These are phyloP conservation scores for Peterozyma xylosa DNA, from an alignment of 805 yeast genomes.

Conservation along the genomic window DNA sequence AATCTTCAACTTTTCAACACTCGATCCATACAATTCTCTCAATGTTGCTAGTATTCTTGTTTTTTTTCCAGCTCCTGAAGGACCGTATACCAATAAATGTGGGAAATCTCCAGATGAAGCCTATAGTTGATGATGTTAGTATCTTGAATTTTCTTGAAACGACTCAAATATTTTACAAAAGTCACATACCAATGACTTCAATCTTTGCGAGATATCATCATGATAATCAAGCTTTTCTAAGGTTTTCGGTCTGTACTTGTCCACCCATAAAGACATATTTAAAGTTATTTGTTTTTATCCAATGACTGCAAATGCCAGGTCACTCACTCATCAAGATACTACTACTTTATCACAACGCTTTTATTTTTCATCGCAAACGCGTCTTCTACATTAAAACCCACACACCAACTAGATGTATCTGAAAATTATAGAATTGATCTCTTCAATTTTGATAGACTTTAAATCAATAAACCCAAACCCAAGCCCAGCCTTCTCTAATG, in stretches of 20 bases:
- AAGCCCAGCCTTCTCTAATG: too few relatives aligned
- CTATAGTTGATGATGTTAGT: constrained; percentile 8
- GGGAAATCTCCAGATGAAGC: constrained; percentile 82
- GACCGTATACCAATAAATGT: constrained; percentile 87
- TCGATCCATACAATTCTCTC: constrained; percentile 73
- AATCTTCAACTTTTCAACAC: constrained; percentile 77
- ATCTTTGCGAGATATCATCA: constrained; percentile 49
- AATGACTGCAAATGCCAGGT: too few relatives aligned
- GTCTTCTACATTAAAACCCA: too few relatives aligned
- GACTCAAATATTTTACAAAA: constrained; percentile 7
- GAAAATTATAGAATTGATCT: too few relatives aligned
- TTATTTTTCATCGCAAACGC: too few relatives aligned
- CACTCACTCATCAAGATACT: too few relatives aligned
- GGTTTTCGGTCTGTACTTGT: constrained; percentile 76
- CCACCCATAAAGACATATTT: constrained; percentile 92
- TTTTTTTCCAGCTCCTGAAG: constrained; percentile 95
- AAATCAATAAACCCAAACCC: too few relatives aligned
- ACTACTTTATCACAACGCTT: too few relatives aligned
- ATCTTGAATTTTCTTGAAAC: too few relatives aligned
- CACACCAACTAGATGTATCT: too few relatives aligned
- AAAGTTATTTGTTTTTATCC: too few relatives aligned
- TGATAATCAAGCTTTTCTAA: constrained; percentile 65
- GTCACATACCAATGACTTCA: constrained; percentile 46
- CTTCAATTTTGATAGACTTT: too few relatives aligned
- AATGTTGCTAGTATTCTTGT: constrained; percentile 81